Base-by-base conservation (phyloP, 768 basidiomycete species). In the Amanita exitialis region DNA sequence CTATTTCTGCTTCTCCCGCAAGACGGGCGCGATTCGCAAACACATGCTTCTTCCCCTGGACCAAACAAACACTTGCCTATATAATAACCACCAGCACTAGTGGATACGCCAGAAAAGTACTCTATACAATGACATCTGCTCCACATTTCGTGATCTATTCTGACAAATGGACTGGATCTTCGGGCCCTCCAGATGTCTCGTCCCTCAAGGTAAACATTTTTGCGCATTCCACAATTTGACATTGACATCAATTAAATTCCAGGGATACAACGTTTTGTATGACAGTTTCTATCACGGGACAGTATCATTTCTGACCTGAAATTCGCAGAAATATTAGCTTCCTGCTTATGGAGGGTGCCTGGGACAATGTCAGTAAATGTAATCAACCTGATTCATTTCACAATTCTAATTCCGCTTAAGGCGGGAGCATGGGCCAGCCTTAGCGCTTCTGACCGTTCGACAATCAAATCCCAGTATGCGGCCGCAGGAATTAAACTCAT, bases 401-500 rank as follows among this genome's bases (percentile, higher is more conserved):
- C 32, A n/a, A 27, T n/a, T 25, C 37, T 49, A 15, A 27, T 23
- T 6, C 2, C 9, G 6, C 12, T 49, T 8, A 23, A 49, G 48
- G 48, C 48, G 4, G 10, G 12, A 38, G 48, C 23, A n/a, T 49
- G 48, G 48, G 10, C 35, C 13, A 25, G 16, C 20, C 39, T 49
- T 7, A 49, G 35, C 13, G 36, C 23, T 7, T 6, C 21, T 20
- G 23, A 49, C 8, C 48, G 48, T 18, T 49, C 48, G 23, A 20
- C 48, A 6, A 38, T 49, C 13, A 70, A 77, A 55, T 59, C 72
- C 1, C 65, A 75, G 48, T 83, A 82, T 58, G 66, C 68, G 20
- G 71, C 73, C 12, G 80, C 79, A 6, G 81, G 81, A 1, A 74
- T 83, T 60, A 77, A 73, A 51, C 61, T 83, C 20, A 75, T 82